A percentile compares a stretch with the other conserved stretches of the same genome.
Conservation (phyloP, 2,329 filamentous ascomycete species). For the Verticillium tricorpus region DNA sequence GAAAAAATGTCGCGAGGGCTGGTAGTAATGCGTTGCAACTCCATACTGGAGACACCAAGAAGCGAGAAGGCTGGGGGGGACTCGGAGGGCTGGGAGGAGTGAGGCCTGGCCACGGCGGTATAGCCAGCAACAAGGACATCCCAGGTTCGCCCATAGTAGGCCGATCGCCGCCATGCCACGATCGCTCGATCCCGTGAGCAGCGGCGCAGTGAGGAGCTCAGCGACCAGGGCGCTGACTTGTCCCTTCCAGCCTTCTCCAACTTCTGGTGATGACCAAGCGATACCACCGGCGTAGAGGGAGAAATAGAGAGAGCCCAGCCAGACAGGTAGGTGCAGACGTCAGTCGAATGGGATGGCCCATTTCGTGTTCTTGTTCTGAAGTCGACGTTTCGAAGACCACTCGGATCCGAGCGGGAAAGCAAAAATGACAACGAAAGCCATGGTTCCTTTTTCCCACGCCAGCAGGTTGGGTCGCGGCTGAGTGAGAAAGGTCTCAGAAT, state of each 20-base stretch:
- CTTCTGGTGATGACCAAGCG: background rate
- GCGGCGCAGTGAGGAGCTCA: background rate
- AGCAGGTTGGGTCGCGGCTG: background rate
- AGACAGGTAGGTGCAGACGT: no score
- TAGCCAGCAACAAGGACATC: background rate
- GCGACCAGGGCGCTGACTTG: background rate
- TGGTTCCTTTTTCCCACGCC: background rate
- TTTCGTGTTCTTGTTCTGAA: background rate
- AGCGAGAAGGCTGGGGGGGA: background rate
- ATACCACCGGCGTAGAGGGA: no score
- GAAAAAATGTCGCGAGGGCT: background rate
- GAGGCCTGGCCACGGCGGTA: background rate
- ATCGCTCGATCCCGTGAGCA: background rate
- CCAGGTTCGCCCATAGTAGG: background rate
- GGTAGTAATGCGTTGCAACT: background rate
- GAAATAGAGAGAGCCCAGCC: no score
- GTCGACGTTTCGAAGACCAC: background rate
- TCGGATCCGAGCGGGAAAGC: background rate
- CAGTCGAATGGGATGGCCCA: background rate
- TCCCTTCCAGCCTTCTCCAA: background rate
- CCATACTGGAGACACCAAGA: background rate
- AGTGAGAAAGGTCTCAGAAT: background rate
- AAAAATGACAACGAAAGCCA: background rate
- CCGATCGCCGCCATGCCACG: background rate
- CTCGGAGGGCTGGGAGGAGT: background rate